Percentiles rank a stretch among this genome's conserved stretches.
Evolutionary conservation across 108 stramenopile genomes (phyloP).

Genomic region (Asterionellopsis glacialis): DNA sequence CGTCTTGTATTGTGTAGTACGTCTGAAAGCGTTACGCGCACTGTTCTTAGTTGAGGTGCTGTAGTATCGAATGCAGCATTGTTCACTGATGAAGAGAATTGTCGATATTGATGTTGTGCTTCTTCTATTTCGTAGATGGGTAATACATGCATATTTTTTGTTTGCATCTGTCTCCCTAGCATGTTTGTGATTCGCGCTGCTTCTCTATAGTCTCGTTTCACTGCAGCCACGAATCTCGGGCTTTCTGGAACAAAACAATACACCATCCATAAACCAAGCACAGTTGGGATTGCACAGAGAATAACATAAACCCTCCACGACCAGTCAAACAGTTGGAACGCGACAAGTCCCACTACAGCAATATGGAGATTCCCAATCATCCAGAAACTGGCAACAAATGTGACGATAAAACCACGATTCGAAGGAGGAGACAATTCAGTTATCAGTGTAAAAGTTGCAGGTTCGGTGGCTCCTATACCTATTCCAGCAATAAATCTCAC

Average conservation of each 20-base stretch:
- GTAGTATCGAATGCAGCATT: background rate
- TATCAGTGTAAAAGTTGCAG: slow-evolving; percentile 63
- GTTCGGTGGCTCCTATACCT: slow-evolving; percentile 74
- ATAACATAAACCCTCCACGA: slow-evolving; percentile 71
- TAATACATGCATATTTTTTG: background rate
- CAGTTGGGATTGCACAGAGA: slow-evolving; percentile 63
- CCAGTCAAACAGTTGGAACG: slow-evolving; percentile 29
- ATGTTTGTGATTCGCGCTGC: slow-evolving; percentile 43
- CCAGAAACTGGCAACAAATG: slow-evolving; percentile 76
- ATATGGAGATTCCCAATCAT: slow-evolving; percentile 83
- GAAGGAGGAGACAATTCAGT: slow-evolving; percentile 73
- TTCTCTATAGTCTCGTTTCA: slow-evolving; percentile 27
- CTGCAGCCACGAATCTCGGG: slow-evolving; percentile 59
- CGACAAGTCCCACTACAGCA: slow-evolving; percentile 48
- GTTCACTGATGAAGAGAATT: background rate
- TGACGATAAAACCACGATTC: slow-evolving; percentile 61
- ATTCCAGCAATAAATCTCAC: slow-evolving; percentile 65
- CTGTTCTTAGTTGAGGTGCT: background rate
- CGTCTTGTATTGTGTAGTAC: slow-evolving; percentile 24
- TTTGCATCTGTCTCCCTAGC: slow-evolving; percentile 35
- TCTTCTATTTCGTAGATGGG: slow-evolving; percentile 32
- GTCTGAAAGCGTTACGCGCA: slow-evolving; percentile 12
- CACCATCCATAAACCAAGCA: slow-evolving; percentile 51
- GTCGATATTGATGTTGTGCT: slow-evolving; percentile 26
- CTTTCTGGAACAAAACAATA: slow-evolving; percentile 59